phyloP scores from a whole-genome alignment of 1,284 basidiomycete genomes.

The Tranzscheliella williamsii region DNA sequence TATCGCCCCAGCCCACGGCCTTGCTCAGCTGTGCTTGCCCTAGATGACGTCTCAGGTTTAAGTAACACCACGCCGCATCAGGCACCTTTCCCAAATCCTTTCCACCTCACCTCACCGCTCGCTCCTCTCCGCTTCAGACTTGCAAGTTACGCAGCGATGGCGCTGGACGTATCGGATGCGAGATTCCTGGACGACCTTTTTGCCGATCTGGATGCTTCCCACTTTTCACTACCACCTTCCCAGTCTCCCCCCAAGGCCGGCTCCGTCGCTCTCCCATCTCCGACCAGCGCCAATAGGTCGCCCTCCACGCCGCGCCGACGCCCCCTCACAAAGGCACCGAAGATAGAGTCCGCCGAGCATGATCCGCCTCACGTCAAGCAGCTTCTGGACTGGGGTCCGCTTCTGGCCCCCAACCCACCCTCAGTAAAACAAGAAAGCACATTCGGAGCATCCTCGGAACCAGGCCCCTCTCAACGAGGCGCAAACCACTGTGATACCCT shows the following conservation, averaged over 20 bases:
- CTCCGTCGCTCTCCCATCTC: not conserved
- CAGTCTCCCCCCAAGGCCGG: constrained; percentile 16
- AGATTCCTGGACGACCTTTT: constrained; percentile 40
- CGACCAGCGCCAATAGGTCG: too few relatives aligned
- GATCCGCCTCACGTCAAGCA: too few relatives aligned
- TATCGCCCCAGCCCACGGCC: too few relatives aligned
- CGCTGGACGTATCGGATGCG: constrained; percentile 22
- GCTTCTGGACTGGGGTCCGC: not conserved
- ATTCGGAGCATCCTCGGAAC: not conserved
- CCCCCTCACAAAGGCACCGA: too few relatives aligned
- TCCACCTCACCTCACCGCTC: not conserved
- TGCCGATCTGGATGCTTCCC: constrained; percentile 33
- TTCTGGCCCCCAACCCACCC: not conserved
- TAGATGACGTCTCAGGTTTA: too few relatives aligned
- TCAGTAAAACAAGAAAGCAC: not conserved
- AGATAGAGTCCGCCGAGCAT: too few relatives aligned
- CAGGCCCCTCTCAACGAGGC: not conserved
- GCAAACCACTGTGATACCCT: too few relatives aligned
- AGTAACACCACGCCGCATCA: too few relatives aligned
- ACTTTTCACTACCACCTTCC: constrained; percentile 30
- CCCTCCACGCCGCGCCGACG: too few relatives aligned
- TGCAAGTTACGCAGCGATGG: too few relatives aligned
- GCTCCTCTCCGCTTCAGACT: too few relatives aligned
- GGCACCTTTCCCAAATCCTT: not conserved
- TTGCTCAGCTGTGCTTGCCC: too few relatives aligned